A percentile compares a stretch with the other conserved stretches of the same genome.
Conservation (phyloP, 129 eudicot genomes). For the Chrysanthemum makinoi region DNA sequence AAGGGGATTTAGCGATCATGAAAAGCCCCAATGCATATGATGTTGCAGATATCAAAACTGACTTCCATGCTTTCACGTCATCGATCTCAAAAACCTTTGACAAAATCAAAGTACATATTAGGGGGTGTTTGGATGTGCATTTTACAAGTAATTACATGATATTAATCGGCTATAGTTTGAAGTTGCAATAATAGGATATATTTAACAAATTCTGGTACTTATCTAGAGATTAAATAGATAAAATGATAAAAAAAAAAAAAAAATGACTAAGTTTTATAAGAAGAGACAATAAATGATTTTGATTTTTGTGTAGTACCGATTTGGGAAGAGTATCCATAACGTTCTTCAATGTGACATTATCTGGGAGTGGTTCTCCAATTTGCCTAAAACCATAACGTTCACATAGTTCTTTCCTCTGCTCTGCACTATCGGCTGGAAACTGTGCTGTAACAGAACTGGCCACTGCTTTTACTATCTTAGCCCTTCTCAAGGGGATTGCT, state of each 20-base stretch:
- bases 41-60: slow-evolving; percentile 74
- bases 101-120: neutral
- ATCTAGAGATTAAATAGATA: neutral
- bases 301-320: slow-evolving; percentile 41
- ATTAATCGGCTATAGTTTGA: neutral
- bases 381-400: slow-evolving; percentile 79
- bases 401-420: slow-evolving; percentile 56
- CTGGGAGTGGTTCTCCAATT: slow-evolving; percentile 92
- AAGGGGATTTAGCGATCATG: slow-evolving; percentile 84
- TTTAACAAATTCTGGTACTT: too few relatives aligned
- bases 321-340: slow-evolving; percentile 71
- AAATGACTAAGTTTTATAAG: neutral
- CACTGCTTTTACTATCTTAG: slow-evolving; percentile 50
- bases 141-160: neutral
- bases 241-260: neutral
- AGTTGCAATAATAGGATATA: neutral
- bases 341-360: slow-evolving; percentile 70
- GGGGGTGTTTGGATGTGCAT: neutral
- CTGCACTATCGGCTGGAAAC: slow-evolving; percentile 54
- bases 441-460: slow-evolving; percentile 51
- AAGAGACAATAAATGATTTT: neutral
- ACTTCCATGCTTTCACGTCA: slow-evolving; percentile 84
- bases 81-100: slow-evolving; percentile 89
- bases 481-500: slow-evolving; percentile 37
- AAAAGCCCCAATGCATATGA: slow-evolving; percentile 82